Conservation (phyloP, 352 stramenopile species). For the Phytophthora capsici region DNA sequence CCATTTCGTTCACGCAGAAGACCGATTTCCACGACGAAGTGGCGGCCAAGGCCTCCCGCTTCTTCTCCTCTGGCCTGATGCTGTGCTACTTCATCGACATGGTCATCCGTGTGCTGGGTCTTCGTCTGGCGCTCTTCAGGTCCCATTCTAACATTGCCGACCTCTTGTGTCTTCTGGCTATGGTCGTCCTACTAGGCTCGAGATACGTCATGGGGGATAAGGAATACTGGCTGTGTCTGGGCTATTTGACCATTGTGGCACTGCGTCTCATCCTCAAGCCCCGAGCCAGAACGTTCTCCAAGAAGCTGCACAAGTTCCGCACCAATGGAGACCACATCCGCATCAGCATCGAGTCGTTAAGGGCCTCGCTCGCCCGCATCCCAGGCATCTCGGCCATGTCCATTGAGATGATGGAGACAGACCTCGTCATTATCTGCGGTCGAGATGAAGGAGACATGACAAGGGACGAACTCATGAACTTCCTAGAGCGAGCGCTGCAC, state of each 20-base stretch:
- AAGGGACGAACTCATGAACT: slow-evolving; percentile 87
- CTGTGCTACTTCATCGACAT: slow-evolving; percentile 88
- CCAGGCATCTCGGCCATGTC: slow-evolving; percentile 80
- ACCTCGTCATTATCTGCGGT: slow-evolving; percentile 88
- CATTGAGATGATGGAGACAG: slow-evolving; percentile 92
- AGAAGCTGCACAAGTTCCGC: slow-evolving; percentile 90
- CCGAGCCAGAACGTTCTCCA: slow-evolving; percentile 81
- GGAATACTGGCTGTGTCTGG: slow-evolving; percentile 78
- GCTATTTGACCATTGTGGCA: slow-evolving; percentile 71
- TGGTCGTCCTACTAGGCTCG: slow-evolving; percentile 60
- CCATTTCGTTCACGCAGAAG: slow-evolving; percentile 79
- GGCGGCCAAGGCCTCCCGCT: slow-evolving; percentile 71
- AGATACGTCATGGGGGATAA: slow-evolving; percentile 61
- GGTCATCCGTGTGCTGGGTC: slow-evolving; percentile 72
- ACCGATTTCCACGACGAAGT: slow-evolving; percentile 66
- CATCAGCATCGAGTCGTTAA: slow-evolving; percentile 86
- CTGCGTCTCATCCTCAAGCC: slow-evolving; percentile 87
- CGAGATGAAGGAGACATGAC: slow-evolving; percentile 88
- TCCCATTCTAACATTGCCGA: slow-evolving; percentile 87
- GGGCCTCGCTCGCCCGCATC: slow-evolving; percentile 79
- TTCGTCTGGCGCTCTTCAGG: slow-evolving; percentile 78
- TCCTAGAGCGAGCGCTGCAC: slow-evolving; percentile 79
- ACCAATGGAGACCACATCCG: slow-evolving; percentile 87
- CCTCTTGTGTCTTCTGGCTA: slow-evolving; percentile 70
- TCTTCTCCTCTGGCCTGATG: slow-evolving; percentile 79